Base-by-base conservation (phyloP, 2,329 filamentous ascomycete species). In the Ceratocystis lukuohia region DNA sequence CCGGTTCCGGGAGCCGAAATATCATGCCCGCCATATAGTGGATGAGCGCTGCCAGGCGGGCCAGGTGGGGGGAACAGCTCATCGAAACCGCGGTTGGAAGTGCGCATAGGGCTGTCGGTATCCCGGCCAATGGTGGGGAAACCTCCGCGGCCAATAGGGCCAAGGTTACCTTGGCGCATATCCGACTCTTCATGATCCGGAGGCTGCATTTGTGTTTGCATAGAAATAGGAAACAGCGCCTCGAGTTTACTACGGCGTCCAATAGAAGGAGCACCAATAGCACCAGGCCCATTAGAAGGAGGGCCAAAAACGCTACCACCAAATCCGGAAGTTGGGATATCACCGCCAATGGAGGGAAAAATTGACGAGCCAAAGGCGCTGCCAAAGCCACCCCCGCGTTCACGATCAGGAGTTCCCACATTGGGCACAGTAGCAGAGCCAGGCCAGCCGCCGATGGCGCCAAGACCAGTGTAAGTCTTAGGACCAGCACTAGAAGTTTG, bases 401-500 rank as follows among this genome's bases (percentile, higher is more conserved):
- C 84, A 5, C 85, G 83, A 71, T 87, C 88, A 6, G 88, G 87
- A 1, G 85, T 88, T 68, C 84, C 82, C 50, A 84, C 80, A 70
- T 86, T 84, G 46, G 84, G 74, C 0, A 72, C 80, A 20, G 79
- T 77, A 64, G 84, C 78, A 65, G 84, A 78, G 20, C 81, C 80
- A 65, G 84, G 79, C 77, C 87, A 88, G 64, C 86, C 85, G 1
- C 80, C 80, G 46, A 90, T 76, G 30, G 82, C 83, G 61, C 81
- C 82, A 5, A 90, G 73, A 10, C 79, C 76, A 12, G 86, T 80
- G 70, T 90, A 96, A 8, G 82, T 86, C 71, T 91, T 89, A 56
- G 88, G 85, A 12, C 90, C 89, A 20, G 88, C 88, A 72, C 92
- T 96, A 0, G 92, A 96, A 0, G 90, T 96, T 75, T 96, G 91